Base-by-base conservation (phyloP, 208 protist species). In the Novymonas esmeraldas region DNA sequence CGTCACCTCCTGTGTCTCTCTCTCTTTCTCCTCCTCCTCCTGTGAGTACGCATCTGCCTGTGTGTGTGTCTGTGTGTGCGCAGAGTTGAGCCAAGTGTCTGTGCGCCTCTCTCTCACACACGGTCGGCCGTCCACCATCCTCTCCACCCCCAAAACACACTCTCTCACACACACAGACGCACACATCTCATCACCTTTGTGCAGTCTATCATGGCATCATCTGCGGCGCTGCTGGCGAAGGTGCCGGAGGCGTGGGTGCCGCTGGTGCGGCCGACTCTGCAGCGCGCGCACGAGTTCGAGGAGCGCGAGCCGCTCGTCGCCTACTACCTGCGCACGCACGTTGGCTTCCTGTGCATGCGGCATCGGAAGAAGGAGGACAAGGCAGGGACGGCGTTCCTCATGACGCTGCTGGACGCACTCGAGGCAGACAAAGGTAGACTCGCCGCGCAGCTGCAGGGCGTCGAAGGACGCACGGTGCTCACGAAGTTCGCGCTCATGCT, bases 281-380 rank as follows among this genome's bases (percentile, higher is more conserved):
- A 82, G 64, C 80, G 85, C 39, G 78, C 90, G 2, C 78, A 79
- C 10, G 90, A 95, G 64, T 95, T 95, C 44, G 65, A 85, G 5
- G 14, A 34, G 11, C 59, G 65, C 20, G 68, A 85, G 45, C 87
- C 85, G 11, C 58, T 90, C 31, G 85, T 95, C 20, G 46, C 85
- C 26, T 95, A 93, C 64, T 93, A 82, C 61, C 65, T 95, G 9
- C 70, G 82, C 49, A 91, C 78, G 0, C 83, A 95, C 70, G 83
- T 80, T 22, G 86, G 78, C 10, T 90, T 78, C 41, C 48, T 89
- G 13, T 81, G 78, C 29, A 77, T 92, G 73, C 52, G 78, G 39
- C 49, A 81, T 22, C 77, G 81, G 2, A 78, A 63, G 20, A 82
- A 81, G 63, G 73, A 85, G 0, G 77, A 92, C 42, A 72, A 79